Base-by-base conservation (phyloP, 2,329 filamentous ascomycete genomes). In the Phyllosticta ampelicida region DNA sequence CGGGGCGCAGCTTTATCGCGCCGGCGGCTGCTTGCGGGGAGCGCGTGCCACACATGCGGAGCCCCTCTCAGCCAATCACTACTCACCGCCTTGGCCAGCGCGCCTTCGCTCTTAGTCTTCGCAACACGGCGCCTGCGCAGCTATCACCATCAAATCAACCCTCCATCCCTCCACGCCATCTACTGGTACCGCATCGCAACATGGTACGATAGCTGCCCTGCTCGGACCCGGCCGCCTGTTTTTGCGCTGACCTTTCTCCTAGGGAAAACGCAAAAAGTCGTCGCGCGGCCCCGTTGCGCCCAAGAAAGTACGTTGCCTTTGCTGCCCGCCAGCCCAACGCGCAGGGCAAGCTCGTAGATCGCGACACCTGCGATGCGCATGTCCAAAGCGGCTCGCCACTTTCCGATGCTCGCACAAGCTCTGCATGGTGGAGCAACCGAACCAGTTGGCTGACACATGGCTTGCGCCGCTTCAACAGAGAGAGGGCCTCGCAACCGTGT, bases 221-320 rank as follows among this genome's bases (percentile, higher is more conserved):
- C 48, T 51, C 51, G 50, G 44, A 48, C 13, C 52, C 44, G 19
- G 51, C 51, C 20, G 20, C 29, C 44, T 9, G 18, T 44, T 21
- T 29, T 44, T 18, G 26, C 16, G 52, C 57, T 59, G 48, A 59
- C 52, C 48, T 10, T 23, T 11, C 5, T 13, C 52, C 19, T 62
- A 90, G 92, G 92, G 92, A 62, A 96, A 96, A 80, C 89, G 92
- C 73, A 96, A 95, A 77, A 84, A 83, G 81, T 87, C 87, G 23
- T 87, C 90, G 56, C 82, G 84, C 69, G 90, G 90, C 77, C 89
- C 89, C 16, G 81, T 85, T 71, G 89, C 86, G 62, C 86, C 88
- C 23, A 94, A 89, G 75, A 95, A 86, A 85, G 89, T 89, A 76
- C 64, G 71, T 63, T 53, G 23, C 36, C 56, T 23, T 54, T 18